Evolutionary conservation across 768 basidiomycete species (phyloP).

Genomic region (Agaricus sinodeliciosus): DNA sequence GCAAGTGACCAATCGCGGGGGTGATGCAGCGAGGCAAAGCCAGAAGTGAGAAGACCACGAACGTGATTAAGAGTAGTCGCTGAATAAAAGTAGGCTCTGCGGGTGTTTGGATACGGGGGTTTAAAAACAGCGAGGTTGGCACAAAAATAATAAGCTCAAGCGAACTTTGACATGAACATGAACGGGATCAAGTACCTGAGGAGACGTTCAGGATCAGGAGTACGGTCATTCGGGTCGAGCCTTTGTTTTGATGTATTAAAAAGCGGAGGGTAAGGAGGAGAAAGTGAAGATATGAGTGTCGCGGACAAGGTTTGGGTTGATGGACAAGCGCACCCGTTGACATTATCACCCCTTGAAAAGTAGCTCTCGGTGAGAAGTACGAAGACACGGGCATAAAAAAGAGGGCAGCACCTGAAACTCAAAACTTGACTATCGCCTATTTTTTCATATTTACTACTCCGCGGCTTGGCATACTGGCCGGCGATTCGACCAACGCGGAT

Average conservation of each 20-base stretch:
- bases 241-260: constrained; percentile 25
- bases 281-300: constrained; percentile 14
- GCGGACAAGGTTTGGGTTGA: not conserved
- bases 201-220: constrained; percentile 85
- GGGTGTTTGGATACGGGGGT: not conserved
- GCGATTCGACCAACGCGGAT: constrained; percentile 88
- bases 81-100: constrained; percentile 94
- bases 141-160: not conserved
- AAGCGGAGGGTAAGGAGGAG: constrained; percentile 4
- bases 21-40: constrained; percentile 89
- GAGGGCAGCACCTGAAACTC: constrained; percentile 67
- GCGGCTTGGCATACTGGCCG: constrained; percentile 93
- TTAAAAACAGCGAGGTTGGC: not conserved
- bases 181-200: constrained; percentile 45
- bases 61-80: constrained; percentile 90
- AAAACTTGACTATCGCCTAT: constrained; percentile 70
- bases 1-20: constrained; percentile 88
- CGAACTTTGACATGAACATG: not conserved
- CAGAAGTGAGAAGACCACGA: constrained; percentile 81
- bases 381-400: constrained; percentile 7
- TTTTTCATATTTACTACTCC: constrained; percentile 77
- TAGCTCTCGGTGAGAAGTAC: not conserved
- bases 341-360: constrained; percentile 79
- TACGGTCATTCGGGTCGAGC: constrained; percentile 69
- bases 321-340: constrained; percentile 64